Conservation (phyloP, 768 basidiomycete species). For the Xerocomus spinulosus region DNA sequence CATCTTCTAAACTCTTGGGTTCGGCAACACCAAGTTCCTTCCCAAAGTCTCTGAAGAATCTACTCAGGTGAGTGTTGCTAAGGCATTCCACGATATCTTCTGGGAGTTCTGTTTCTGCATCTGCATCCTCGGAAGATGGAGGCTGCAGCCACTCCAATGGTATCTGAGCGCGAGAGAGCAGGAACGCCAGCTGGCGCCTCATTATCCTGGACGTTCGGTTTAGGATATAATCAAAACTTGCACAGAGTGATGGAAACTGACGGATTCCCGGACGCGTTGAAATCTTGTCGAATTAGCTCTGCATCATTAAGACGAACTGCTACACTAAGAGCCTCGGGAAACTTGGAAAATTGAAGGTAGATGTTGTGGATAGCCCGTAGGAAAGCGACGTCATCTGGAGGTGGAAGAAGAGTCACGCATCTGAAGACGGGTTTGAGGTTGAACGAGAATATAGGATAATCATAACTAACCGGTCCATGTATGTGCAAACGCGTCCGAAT, state of each 20-base stretch:
- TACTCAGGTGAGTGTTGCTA: conserved; percentile 79
- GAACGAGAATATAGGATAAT: background rate
- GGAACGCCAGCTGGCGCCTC: conserved; percentile 92
- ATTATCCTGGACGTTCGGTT: conserved; percentile 51
- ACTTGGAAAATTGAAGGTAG: conserved; percentile 80
- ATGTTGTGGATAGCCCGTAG: conserved; percentile 84
- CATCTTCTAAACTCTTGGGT: conserved; percentile 89
- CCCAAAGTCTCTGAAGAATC: conserved; percentile 85
- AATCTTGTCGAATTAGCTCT: conserved; percentile 79
- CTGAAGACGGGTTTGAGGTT: conserved; percentile 31
- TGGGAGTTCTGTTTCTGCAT: conserved; percentile 62
- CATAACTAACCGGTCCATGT: conserved; percentile 81
- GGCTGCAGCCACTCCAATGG: conserved; percentile 85
- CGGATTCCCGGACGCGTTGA: conserved; percentile 86
- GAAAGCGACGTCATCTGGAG: conserved; percentile 90
- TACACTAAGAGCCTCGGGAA: conserved; percentile 86
- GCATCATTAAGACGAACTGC: conserved; percentile 82
- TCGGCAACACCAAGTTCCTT: conserved; percentile 90
- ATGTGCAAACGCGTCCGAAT: conserved; percentile 84
- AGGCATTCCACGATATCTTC: conserved; percentile 84
- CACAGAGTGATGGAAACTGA: conserved; percentile 35
- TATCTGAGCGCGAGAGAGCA: conserved; percentile 88
- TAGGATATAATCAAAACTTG: background rate
- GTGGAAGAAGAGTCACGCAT: conserved; percentile 85
- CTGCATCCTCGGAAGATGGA: conserved; percentile 43